phyloP scores from a whole-genome alignment of 208 protist genomes.

The Wallacemonas sp. region DNA sequence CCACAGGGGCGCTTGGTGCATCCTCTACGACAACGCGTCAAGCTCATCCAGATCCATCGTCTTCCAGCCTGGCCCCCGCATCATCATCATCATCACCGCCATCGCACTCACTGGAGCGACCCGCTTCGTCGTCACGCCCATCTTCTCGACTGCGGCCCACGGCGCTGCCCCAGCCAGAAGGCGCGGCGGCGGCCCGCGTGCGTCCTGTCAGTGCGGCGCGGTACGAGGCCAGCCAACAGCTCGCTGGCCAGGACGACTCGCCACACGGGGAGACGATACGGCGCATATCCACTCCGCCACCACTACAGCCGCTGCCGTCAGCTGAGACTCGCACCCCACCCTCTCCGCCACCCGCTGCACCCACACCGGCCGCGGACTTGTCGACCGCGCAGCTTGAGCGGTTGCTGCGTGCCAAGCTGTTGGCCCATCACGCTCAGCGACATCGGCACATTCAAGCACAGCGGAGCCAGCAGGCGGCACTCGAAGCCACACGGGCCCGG shows the following conservation, averaged over 20 bases:
- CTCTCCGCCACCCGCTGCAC: too few species aligned
- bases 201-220: slow-evolving; percentile 4
- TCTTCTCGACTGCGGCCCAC: not conserved
- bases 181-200: slow-evolving; percentile 1
- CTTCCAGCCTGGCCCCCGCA: too few species aligned
- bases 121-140: not conserved
- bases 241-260: not conserved
- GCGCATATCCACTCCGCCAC: slow-evolving; percentile 7
- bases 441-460: slow-evolving; percentile 35
- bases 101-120: too few species aligned
- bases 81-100: too few species aligned
- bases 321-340: too few species aligned
- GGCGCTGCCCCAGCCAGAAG: not conserved
- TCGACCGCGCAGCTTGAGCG: slow-evolving; percentile 51
- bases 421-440: slow-evolving; percentile 40
- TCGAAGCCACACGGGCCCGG: slow-evolving; percentile 26
- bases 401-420: slow-evolving; percentile 51
- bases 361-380: slow-evolving; percentile 19
- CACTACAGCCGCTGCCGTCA: not conserved
- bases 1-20: too few species aligned
- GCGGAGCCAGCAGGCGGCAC: slow-evolving; percentile 28
- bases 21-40: too few species aligned
- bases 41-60: too few species aligned
- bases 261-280: not conserved
- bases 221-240: not conserved